Conservation (phyloP, 2,329 filamentous ascomycete species). For the Venturia effusa region DNA sequence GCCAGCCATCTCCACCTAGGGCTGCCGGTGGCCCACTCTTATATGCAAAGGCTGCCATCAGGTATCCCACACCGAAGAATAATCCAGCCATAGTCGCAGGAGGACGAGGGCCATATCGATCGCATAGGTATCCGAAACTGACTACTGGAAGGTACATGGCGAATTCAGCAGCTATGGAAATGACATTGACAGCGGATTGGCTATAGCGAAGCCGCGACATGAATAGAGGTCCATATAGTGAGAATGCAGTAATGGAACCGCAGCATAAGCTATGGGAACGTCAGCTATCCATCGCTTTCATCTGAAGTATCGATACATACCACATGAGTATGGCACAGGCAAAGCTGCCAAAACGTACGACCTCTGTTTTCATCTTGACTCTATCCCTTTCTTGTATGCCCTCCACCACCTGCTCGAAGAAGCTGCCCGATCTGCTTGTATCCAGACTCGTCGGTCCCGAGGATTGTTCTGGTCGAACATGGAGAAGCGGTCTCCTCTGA, state of each 20-base stretch:
- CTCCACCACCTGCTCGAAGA: slow-evolving; percentile 50
- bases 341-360: slow-evolving; percentile 46
- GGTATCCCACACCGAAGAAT: slow-evolving; percentile 72
- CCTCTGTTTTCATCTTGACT: slow-evolving; percentile 40
- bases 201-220: slow-evolving; percentile 78
- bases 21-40: slow-evolving; percentile 43
- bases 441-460: slow-evolving; percentile 26
- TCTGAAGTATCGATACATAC: slow-evolving; percentile 21
- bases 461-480: slow-evolving; percentile 20
- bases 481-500: slow-evolving; percentile 31
- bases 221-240: slow-evolving; percentile 84
- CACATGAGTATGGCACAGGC: slow-evolving; percentile 50
- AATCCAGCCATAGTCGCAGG: slow-evolving; percentile 61
- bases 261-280: slow-evolving; percentile 52
- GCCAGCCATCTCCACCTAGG: slow-evolving; percentile 47
- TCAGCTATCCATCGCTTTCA: background rate
- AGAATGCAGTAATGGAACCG: slow-evolving; percentile 87
- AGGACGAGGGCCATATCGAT: slow-evolving; percentile 71
- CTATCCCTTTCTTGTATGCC: slow-evolving; percentile 49
- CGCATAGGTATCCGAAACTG: slow-evolving; percentile 80
- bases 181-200: slow-evolving; percentile 83
- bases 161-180: slow-evolving; percentile 77
- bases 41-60: slow-evolving; percentile 73
- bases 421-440: slow-evolving; percentile 38
- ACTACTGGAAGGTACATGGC: slow-evolving; percentile 90